Evolutionary conservation across 768 basidiomycete genomes (phyloP), one percentile per base, ranked within the genome.

Genomic region (Paxillus ammoniavirescens): DNA sequence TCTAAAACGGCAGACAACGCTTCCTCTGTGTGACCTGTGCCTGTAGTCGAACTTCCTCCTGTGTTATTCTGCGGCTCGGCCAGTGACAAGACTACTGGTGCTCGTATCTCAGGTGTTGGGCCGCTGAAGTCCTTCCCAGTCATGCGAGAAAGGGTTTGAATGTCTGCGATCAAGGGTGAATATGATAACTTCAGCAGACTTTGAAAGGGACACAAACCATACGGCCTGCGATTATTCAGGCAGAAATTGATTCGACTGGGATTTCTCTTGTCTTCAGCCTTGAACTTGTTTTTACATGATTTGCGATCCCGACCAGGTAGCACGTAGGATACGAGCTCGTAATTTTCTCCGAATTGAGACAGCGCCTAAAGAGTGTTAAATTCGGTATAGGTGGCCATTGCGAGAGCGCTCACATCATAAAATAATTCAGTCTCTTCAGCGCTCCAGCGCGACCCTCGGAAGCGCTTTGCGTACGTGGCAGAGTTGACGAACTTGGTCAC

Each of bases 211-310:
- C 35, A 73, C 82, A 59, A 61, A 90, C 89, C 89, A 57, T 90
- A 89, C 49, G 91, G 90, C 41, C 82, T 77, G 57, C 83, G 81
- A 61, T 88, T 84, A 54, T 82, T 82, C n/a, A 95, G 71, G 64
- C 84, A 88, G 56, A 81, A 76, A 55, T 84, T 87, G 52, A 96
- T 89, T 44, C 86, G 77, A n/a, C 77, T 79, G 28, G 84, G 78
- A 66, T 94, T 87, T 66, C 82, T 83, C 72, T 81, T 90, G 66
- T 94, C 93, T 68, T 96, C 94, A 0, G 84, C 79, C 62, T 91
- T 94, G 75, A 93, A 96, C 65, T 96, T 96, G 69, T 91, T 89
- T 71, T 92, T 93, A 69, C 94, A 93, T 26, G 93, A 86, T 64
- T 89, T 91, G 17, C 93, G 80, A 63, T 92, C 89, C 14, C 93